Percentiles rank a stretch among this genome's conserved stretches.
Conservation (phyloP, 2,329 filamentous ascomycete genomes). For the Domatiomyces globalis region DNA sequence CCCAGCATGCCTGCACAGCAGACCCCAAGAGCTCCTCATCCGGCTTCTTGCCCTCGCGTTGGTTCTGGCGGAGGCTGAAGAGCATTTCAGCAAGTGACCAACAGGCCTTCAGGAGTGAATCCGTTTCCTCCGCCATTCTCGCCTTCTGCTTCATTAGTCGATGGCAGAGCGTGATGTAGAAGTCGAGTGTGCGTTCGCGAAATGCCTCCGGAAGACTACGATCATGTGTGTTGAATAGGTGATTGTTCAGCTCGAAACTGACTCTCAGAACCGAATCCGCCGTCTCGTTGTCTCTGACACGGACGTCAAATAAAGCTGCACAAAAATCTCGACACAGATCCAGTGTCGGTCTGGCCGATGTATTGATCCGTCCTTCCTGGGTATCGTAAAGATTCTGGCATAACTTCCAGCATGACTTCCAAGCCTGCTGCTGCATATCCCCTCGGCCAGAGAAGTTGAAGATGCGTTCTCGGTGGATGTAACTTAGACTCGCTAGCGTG, state of each 20-base stretch:
- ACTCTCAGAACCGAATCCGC: slow-evolving; percentile 79
- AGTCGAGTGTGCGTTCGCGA: slow-evolving; percentile 77
- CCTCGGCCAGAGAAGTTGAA: slow-evolving; percentile 62
- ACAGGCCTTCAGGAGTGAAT: slow-evolving; percentile 69
- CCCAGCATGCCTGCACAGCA: slow-evolving; percentile 87
- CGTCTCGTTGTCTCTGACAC: slow-evolving; percentile 60
- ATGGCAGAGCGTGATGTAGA: slow-evolving; percentile 87
- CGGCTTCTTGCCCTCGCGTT: slow-evolving; percentile 53
- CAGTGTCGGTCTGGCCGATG: slow-evolving; percentile 56
- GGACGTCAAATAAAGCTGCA: slow-evolving; percentile 76
- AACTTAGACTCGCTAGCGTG: slow-evolving; percentile 71
- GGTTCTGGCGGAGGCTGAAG: slow-evolving; percentile 75
- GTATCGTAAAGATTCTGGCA: slow-evolving; percentile 73
- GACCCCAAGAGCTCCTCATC: slow-evolving; percentile 78
- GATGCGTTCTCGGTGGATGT: slow-evolving; percentile 63
- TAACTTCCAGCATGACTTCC: slow-evolving; percentile 87
- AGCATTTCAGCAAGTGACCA: slow-evolving; percentile 89
- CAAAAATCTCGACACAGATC: slow-evolving; percentile 87
- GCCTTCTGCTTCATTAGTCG: slow-evolving; percentile 89
- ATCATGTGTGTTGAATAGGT: slow-evolving; percentile 86
- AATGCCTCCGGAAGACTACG: slow-evolving; percentile 72
- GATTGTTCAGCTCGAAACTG: slow-evolving; percentile 90
- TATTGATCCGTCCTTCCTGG: slow-evolving; percentile 48
- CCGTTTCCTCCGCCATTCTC: slow-evolving; percentile 64
- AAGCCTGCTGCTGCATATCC: slow-evolving; percentile 73